These are phyloP conservation scores for Lindgomyces ingoldianus DNA, from an alignment of 495 filamentous ascomycete species.

Conservation along the genomic window DNA sequence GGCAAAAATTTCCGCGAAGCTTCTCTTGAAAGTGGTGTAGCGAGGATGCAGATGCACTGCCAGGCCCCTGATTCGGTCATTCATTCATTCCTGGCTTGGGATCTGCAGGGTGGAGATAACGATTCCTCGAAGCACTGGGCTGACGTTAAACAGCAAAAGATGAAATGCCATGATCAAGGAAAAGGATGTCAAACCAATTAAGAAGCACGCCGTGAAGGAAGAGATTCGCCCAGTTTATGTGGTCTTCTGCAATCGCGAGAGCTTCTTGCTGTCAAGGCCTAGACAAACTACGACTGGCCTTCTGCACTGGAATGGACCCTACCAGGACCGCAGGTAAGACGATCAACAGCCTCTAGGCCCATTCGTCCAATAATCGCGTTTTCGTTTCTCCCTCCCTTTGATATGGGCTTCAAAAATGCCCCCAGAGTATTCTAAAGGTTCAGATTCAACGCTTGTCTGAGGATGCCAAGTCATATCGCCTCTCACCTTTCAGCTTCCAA, in stretches of 20 bases:
- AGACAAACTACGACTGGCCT: neutral
- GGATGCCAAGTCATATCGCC: conserved; percentile 8
- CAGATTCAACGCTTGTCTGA: conserved; percentile 3
- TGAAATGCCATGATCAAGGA: neutral
- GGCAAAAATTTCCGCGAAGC: neutral
- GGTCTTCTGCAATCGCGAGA: neutral
- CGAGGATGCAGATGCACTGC: neutral
- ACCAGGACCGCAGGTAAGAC: conserved; percentile 22
- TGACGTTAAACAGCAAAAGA: neutral
- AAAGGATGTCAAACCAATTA: neutral
- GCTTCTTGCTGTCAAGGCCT: conserved; percentile 22
- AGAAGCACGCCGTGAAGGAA: conserved; percentile 21
- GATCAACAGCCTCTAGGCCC: neutral
- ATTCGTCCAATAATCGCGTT: neutral
- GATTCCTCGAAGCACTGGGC: neutral
- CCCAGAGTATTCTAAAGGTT: neutral
- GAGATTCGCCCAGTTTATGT: neutral
- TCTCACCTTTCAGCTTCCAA: neutral
- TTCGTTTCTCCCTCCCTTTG: neutral
- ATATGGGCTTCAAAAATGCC: neutral
- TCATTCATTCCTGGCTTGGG: neutral
- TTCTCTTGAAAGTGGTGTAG: conserved; percentile 4
- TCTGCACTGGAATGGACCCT: neutral
- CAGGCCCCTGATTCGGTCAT: neutral
- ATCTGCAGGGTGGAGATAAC: conserved; percentile 7